Evolutionary conservation across 257 asterid species (phyloP).

Genomic region (Thymus mandschuricus): DNA sequence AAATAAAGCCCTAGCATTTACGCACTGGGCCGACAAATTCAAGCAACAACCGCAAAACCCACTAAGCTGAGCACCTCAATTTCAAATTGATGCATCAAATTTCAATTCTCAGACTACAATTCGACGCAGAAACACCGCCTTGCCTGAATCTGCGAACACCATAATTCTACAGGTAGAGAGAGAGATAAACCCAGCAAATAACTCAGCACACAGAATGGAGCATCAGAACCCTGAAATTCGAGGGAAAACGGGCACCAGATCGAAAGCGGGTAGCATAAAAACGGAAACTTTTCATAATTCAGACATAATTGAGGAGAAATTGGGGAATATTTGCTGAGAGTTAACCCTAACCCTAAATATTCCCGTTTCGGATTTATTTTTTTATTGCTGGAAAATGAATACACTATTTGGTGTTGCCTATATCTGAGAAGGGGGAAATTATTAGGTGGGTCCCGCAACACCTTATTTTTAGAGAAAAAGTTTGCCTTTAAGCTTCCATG

Average conservation of each 20-base stretch:
- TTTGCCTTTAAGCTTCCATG: background rate
- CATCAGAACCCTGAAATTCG: conserved; percentile 15
- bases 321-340: conserved; percentile 33
- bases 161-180: conserved; percentile 22
- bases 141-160: conserved; percentile 33
- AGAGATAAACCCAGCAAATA: conserved; percentile 1
- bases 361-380: conserved; percentile 35
- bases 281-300: conserved; percentile 26
- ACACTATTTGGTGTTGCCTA: conserved; percentile 4
- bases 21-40: conserved; percentile 15
- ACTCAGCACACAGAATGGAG: conserved; percentile 5
- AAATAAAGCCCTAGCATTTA: conserved; percentile 38
- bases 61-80: conserved; percentile 28
- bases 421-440: conserved; percentile 32
- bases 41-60: conserved; percentile 30
- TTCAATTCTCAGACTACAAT: conserved; percentile 29
- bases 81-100: conserved; percentile 19
- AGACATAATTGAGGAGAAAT: conserved; percentile 27
- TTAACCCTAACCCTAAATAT: conserved; percentile 45
- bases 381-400: conserved; percentile 23
- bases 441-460: conserved; percentile 37
- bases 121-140: conserved; percentile 23
- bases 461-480: conserved; percentile 18
- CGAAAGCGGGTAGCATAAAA: conserved; percentile 34
- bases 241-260: conserved; percentile 4